These are phyloP conservation scores for Salvia miltiorrhiza DNA, from an alignment of 257 asterid species.

Conservation along the genomic window DNA sequence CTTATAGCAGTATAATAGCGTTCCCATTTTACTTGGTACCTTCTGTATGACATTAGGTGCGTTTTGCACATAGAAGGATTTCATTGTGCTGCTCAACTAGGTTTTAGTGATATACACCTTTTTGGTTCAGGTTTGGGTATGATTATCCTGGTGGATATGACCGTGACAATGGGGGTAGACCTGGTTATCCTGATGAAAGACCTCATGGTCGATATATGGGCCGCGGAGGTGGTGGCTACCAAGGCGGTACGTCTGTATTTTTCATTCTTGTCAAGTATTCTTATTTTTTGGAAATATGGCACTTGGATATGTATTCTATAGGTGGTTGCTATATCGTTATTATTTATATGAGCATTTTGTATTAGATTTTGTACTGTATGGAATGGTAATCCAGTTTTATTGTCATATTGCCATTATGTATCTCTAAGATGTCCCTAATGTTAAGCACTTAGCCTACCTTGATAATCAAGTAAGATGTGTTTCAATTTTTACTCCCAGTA, in stretches of 20 bases:
- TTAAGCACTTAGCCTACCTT: background rate
- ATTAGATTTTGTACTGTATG: background rate
- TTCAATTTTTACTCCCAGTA: no score
- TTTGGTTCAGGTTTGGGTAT: conserved; percentile 59
- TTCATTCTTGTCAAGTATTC: background rate
- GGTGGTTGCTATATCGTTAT: background rate
- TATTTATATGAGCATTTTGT: background rate
- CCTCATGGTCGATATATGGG: conserved; percentile 81
- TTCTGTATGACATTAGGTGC: background rate
- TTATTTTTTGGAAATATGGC: background rate
- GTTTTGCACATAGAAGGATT: background rate
- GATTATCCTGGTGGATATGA: conserved; percentile 81
- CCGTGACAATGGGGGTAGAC: conserved; percentile 84
- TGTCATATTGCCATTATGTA: background rate
- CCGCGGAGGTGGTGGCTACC: conserved; percentile 71
- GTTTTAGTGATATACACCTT: background rate
- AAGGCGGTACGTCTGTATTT: conserved; percentile 49
- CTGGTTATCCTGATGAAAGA: conserved; percentile 82
- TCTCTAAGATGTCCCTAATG: background rate
- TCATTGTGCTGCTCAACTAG: background rate
- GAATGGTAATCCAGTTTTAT: background rate
- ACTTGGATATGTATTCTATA: background rate
- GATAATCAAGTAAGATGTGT: background rate
- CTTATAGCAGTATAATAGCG: background rate
- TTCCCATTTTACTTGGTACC: background rate